These are phyloP conservation scores for Leccinum boreale DNA, from an alignment of 768 basidiomycete species.

Conservation along the genomic window DNA sequence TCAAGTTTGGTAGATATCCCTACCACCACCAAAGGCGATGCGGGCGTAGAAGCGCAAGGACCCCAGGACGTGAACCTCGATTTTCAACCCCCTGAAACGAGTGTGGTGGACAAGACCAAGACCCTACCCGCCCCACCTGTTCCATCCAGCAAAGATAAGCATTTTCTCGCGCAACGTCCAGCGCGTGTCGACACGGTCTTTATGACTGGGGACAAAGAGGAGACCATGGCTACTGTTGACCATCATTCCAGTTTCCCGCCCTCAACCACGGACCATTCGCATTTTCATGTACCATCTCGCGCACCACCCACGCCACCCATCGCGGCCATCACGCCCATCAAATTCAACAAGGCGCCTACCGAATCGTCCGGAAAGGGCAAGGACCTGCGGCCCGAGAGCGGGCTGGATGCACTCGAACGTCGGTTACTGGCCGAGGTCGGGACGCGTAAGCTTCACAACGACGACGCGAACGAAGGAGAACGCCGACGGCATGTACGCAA, in stretches of 20 bases:
- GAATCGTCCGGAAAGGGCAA: conserved; percentile 24
- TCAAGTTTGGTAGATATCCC: conserved; percentile 24
- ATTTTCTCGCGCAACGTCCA: conserved; percentile 12
- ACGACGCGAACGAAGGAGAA: conserved; percentile 3
- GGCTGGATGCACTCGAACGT: conserved; percentile 71
- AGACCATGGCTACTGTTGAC: conserved; percentile 1
- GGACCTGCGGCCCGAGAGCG: conserved; percentile 40
- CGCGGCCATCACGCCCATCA: conserved; percentile 38
- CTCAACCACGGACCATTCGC: conserved; percentile 10
- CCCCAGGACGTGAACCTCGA: conserved; percentile 16
- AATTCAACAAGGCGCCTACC: conserved; percentile 33
- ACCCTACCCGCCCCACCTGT: conserved; percentile 60
- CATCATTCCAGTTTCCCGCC: conserved; percentile 10
- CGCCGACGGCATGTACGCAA: conserved; percentile 34
- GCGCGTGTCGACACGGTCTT: conserved; percentile 33
- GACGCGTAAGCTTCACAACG: conserved; percentile 45
- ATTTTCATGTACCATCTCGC: not conserved
- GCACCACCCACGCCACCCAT: conserved; percentile 53
- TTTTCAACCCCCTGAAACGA: conserved; percentile 1
- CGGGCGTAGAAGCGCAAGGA: conserved; percentile 15
- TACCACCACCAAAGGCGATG: conserved; percentile 15
- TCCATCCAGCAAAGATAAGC: conserved; percentile 39
- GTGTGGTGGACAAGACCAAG: conserved; percentile 42
- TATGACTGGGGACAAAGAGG: conserved; percentile 1
- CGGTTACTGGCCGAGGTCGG: conserved; percentile 70